Conservation (phyloP, 805 yeast species). For the Zygosaccharomyces rouxii region DNA sequence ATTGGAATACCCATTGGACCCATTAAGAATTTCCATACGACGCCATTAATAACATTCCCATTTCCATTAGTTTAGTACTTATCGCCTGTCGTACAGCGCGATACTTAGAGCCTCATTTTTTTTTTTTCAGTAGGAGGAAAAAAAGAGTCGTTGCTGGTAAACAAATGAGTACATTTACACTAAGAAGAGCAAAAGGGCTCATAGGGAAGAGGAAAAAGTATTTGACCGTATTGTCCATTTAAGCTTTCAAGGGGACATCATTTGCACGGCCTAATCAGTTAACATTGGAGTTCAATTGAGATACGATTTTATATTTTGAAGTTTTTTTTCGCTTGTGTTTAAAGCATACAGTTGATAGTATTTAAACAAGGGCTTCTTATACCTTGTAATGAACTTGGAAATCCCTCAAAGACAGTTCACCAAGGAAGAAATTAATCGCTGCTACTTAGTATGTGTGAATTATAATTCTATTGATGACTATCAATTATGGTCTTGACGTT, state of each 20-base stretch:
- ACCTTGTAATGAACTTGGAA: conserved; percentile 22
- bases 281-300: background rate
- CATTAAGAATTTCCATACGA: background rate
- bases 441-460: conserved; percentile 25
- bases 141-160: conserved; percentile 1
- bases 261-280: background rate
- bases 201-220: background rate
- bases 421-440: conserved; percentile 36
- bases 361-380: background rate
- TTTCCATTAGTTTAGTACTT: background rate
- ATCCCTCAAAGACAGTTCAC: conserved; percentile 33
- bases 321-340: background rate
- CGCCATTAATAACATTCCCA: background rate
- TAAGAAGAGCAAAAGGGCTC: conserved; percentile 4
- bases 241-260: background rate
- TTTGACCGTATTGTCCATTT: background rate
- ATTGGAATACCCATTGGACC: background rate
- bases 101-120: background rate
- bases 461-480: background rate
- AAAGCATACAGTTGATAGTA: background rate
- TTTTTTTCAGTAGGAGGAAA: background rate
- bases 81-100: background rate
- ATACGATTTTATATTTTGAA: background rate
- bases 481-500: background rate
- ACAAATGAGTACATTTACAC: conserved; percentile 3